These are phyloP conservation scores for Colletotrichum sp. DNA, from an alignment of 2,329 filamentous ascomycete species.

Conservation along the genomic window DNA sequence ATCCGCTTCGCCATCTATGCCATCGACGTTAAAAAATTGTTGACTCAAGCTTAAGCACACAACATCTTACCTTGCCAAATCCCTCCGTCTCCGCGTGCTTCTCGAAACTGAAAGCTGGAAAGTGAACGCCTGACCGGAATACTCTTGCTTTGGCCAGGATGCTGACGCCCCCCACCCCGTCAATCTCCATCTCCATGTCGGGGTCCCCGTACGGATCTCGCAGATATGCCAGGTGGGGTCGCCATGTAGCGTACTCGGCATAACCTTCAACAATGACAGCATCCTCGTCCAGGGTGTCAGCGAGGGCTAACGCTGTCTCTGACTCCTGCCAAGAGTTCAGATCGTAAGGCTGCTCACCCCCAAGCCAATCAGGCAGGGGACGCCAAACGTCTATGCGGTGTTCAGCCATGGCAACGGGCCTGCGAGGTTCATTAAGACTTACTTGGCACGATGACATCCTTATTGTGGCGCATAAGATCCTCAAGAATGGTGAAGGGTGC, in stretches of 20 bases:
- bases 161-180: conserved; percentile 96
- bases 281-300: conserved; percentile 95
- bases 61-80: conserved; percentile 83
- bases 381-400: conserved; percentile 85
- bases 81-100: conserved; percentile 98
- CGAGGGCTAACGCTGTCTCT: conserved; percentile 90
- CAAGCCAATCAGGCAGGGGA: conserved; percentile 97
- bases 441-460: conserved; percentile 98
- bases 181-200: conserved; percentile 99
- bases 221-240: conserved; percentile 94
- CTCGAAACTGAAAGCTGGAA: conserved; percentile 97
- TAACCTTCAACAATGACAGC: conserved; percentile 99
- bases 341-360: conserved; percentile 97
- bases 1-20: conserved; percentile 93
- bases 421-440: conserved; percentile 46
- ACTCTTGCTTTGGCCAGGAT: conserved; percentile 96
- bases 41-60: conserved; percentile 8
- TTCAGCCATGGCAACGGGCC: conserved; percentile 26
- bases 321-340: conserved; percentile 99
- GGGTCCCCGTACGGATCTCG: conserved; percentile 97
- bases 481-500: conserved; percentile 96
- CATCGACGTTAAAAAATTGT: neutral
- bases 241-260: conserved; percentile 98
- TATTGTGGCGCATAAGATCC: conserved; percentile 98
- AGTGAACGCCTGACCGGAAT: conserved; percentile 94